These are phyloP conservation scores for Candida quercuum DNA, from an alignment of 805 yeast genomes.

Conservation along the genomic window DNA sequence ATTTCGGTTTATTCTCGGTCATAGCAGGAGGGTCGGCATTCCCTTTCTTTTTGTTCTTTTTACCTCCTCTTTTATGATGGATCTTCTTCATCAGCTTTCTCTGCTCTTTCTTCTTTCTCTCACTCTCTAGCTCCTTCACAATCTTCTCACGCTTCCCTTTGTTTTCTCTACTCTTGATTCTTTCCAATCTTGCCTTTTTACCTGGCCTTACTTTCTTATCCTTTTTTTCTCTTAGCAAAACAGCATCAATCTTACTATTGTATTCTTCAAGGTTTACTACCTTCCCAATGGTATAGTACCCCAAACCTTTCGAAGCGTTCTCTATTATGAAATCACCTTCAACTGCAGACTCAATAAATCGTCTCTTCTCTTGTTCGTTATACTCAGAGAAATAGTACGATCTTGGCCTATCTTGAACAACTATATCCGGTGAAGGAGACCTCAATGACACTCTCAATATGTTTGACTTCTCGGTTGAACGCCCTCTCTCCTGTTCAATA, in stretches of 20 bases:
- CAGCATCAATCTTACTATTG: constrained; percentile 13
- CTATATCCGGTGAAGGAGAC: constrained; percentile 21
- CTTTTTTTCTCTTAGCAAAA: constrained; percentile 5
- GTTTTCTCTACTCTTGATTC: constrained; percentile 8
- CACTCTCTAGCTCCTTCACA: constrained; percentile 3
- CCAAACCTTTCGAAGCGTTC: not conserved
- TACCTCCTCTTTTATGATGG: constrained; percentile 21
- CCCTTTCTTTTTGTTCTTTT: constrained; percentile 18
- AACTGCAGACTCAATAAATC: constrained; percentile 12
- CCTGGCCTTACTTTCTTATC: constrained; percentile 19
- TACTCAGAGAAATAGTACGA: constrained; percentile 16
- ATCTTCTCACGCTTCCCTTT: constrained; percentile 8
- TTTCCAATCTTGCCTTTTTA: constrained; percentile 18
- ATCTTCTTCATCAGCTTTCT: constrained; percentile 19
- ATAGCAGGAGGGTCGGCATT: not conserved
- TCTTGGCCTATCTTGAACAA: constrained; percentile 19
- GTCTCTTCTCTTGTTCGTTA: constrained; percentile 4
- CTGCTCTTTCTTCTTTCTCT: constrained; percentile 6
- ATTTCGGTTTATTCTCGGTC: constrained; percentile 9
- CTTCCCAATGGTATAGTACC: constrained; percentile 7
- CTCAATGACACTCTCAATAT: constrained; percentile 15
- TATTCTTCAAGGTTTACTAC: constrained; percentile 12
- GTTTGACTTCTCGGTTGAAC: constrained; percentile 6
- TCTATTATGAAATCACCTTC: constrained; percentile 15
- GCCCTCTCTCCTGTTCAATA: constrained; percentile 10